Percentiles rank a stretch among this genome's conserved stretches.
phyloP scores from a whole-genome alignment of 768 basidiomycete species.

The Mycena rosella region DNA sequence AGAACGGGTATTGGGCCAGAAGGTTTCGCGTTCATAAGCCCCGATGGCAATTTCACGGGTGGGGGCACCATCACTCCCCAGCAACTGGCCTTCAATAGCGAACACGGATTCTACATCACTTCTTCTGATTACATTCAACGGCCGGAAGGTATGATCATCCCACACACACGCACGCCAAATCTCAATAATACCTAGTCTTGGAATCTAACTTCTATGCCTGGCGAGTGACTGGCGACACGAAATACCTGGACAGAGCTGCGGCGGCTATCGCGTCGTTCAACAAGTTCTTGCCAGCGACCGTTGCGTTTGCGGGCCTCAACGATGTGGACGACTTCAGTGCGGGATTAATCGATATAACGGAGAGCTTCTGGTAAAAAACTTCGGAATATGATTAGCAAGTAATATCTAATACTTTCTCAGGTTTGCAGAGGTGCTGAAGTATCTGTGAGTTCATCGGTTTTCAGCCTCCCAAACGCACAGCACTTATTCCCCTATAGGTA shows the following conservation, averaged over 20 bases:
- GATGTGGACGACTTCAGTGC: slow-evolving; percentile 48
- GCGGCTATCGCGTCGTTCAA: slow-evolving; percentile 57
- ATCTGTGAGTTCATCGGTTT: slow-evolving; percentile 6
- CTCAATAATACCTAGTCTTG: neutral
- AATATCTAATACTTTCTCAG: neutral
- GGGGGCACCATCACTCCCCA: slow-evolving; percentile 47
- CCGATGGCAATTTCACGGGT: slow-evolving; percentile 75
- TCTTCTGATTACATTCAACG: slow-evolving; percentile 70
- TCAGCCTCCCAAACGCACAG: too few relatives aligned
- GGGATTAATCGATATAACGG: slow-evolving; percentile 54
- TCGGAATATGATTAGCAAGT: slow-evolving; percentile 54
- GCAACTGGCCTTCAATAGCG: slow-evolving; percentile 65
- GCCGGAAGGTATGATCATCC: slow-evolving; percentile 57
- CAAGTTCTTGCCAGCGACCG: slow-evolving; percentile 45
- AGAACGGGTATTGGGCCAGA: slow-evolving; percentile 88
- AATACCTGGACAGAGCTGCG: slow-evolving; percentile 60
- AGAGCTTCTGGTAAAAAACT: slow-evolving; percentile 63
- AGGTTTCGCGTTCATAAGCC: slow-evolving; percentile 71
- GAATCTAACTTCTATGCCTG: slow-evolving; percentile 65
- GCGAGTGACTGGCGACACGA: slow-evolving; percentile 61
- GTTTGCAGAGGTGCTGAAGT: slow-evolving; percentile 30
- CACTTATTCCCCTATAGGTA: slow-evolving; percentile 37
- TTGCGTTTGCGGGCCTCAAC: slow-evolving; percentile 55
- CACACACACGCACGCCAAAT: too few relatives aligned
- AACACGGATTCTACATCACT: slow-evolving; percentile 77